These are phyloP conservation scores for Naganishia friedmannii DNA, from an alignment of 768 basidiomycete genomes.

Conservation along the genomic window DNA sequence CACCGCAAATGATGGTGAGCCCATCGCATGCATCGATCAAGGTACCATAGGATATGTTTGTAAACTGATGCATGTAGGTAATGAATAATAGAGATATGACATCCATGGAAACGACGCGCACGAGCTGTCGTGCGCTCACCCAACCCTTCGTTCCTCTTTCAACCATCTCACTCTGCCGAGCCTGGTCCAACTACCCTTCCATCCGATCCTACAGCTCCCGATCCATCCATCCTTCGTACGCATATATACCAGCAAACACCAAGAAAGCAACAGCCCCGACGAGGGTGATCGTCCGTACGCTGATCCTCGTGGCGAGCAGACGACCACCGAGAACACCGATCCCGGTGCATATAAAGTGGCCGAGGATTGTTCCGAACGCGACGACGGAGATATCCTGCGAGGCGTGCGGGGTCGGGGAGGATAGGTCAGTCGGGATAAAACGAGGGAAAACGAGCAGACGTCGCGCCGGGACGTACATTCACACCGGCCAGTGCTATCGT, in stretches of 20 bases:
- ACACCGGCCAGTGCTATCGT: conserved; percentile 94
- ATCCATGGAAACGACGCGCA: too few species aligned
- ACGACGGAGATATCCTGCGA: conserved; percentile 85
- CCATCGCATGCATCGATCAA: too few species aligned
- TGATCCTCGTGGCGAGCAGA: conserved; percentile 88
- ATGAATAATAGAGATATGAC: too few species aligned
- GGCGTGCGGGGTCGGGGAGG: background rate
- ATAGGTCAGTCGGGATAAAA: background rate
- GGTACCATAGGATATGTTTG: too few species aligned
- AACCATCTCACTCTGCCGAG: too few species aligned
- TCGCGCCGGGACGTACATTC: conserved; percentile 66
- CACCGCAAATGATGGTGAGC: too few species aligned
- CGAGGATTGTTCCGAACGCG: conserved; percentile 80
- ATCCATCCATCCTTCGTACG: conserved; percentile 60
- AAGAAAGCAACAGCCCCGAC: conserved; percentile 79
- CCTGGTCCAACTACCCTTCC: too few species aligned
- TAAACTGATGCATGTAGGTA: too few species aligned
- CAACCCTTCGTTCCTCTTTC: too few species aligned
- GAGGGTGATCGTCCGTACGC: conserved; percentile 86
- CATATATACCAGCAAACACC: conserved; percentile 74
- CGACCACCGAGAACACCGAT: conserved; percentile 91
- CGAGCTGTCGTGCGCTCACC: too few species aligned
- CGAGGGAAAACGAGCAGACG: background rate
- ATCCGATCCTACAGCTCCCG: conserved; percentile 5
- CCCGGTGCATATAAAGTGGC: conserved; percentile 80